Evolutionary conservation across 1,284 basidiomycete species (phyloP), one percentile per base, ranked within the genome.

Genomic region (Vanrija sp.): DNA sequence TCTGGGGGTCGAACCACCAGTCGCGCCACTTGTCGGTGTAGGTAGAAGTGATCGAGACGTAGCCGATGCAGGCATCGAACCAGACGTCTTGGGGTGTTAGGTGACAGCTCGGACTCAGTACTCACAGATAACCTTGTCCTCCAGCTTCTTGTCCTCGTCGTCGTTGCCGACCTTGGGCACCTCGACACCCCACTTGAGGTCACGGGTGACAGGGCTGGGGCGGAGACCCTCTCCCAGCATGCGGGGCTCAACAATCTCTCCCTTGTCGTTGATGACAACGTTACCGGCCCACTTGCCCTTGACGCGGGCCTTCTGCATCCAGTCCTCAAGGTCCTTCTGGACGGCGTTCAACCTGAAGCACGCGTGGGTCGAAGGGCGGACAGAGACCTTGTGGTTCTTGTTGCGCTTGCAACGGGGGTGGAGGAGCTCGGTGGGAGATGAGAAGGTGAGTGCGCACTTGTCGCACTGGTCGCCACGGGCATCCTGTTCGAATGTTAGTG

Each of bases 401-500:
- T 90, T 82, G 66, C 97, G 82, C 63, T 96, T 86, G 77, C 96
- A 99, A 38, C 92, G 86, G n/a, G 96, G 96, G 67, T 94, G 87
- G 76, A 96, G 83, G 58, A 99, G 85, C 68, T 97, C 93, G 58
- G 95, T 84, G 2, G 93, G 90, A 58, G 96, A 95, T 38, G 82
- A 80, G 51, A 96, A 84, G 8, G 95, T 96, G 62, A 92, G 85
- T 43, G 88, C 86, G 72, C 96, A 99, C 58, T 86, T 83, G 76
- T 99, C 96, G 77, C 96, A 99, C 81, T 99, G 96, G 76, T 99
- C 96, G 10, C 96, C 96, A 46, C 96, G 88, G 39, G 95, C 96
- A 65, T 98, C 95, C 87, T 91, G 65, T 12, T 12, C 9, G 12
- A 28, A 12, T n/a, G 51, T 51, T 21, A 46, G 52, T 49, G 15